phyloP scores from a whole-genome alignment of 23 red algal genomes.

The Gracilaria domingensis region DNA sequence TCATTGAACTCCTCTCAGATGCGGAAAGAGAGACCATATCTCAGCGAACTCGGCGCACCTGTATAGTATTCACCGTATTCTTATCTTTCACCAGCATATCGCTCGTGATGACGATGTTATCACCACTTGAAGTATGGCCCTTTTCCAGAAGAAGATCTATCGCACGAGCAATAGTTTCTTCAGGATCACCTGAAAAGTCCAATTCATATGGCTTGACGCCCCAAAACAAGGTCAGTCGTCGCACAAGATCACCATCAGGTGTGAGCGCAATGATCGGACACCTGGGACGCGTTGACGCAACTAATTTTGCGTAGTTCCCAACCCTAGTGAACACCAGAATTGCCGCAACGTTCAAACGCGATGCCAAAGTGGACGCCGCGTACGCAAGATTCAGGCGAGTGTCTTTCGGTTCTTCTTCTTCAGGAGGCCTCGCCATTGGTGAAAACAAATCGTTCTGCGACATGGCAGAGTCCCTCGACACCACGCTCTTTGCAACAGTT shows the following conservation, averaged over 20 bases:
- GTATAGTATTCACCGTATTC: conserved; percentile 85
- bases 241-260: conserved; percentile 75
- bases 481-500: conserved; percentile 81
- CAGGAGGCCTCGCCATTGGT: conserved; percentile 17
- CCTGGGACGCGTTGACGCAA: conserved; percentile 75
- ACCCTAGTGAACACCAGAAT: conserved; percentile 93
- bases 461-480: conserved; percentile 63
- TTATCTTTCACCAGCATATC: conserved; percentile 89
- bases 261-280: conserved; percentile 93
- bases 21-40: neutral
- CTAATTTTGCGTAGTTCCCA: conserved; percentile 84
- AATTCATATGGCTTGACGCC: conserved; percentile 86
- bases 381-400: conserved; percentile 70
- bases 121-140: conserved; percentile 62
- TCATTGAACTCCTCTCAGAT: neutral
- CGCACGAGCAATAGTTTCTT: conserved; percentile 87
- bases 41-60: conserved; percentile 83
- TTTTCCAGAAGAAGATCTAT: conserved; percentile 67
- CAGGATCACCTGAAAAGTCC: conserved; percentile 87
- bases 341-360: conserved; percentile 78
- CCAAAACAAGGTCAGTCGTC: conserved; percentile 91
- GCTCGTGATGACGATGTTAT: conserved; percentile 86
- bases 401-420: conserved; percentile 28
- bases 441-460: conserved; percentile 71
- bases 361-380: conserved; percentile 85